Percentiles rank a stretch among this genome's conserved stretches.
phyloP scores from a whole-genome alignment of 257 asterid species.

The Eucommia ulmoides region DNA sequence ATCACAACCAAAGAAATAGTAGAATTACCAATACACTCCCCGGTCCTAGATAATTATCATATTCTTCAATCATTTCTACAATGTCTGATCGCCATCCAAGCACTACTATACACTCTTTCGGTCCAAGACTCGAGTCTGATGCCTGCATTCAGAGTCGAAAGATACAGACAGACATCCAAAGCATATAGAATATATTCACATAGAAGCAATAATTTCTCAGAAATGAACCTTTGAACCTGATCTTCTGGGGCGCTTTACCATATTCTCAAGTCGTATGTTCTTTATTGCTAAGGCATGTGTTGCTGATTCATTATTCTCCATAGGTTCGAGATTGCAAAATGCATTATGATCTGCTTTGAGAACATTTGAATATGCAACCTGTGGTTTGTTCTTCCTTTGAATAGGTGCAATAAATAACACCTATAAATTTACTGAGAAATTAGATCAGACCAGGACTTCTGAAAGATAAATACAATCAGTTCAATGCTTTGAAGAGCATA shows the following conservation, averaged over 20 bases:
- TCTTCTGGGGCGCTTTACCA: slow-evolving; percentile 57
- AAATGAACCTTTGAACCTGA: slow-evolving; percentile 74
- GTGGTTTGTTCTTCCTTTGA: slow-evolving; percentile 55
- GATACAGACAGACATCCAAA: slow-evolving; percentile 8
- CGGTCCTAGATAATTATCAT: slow-evolving; percentile 89
- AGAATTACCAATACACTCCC: slow-evolving; percentile 91
- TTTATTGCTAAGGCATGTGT: slow-evolving; percentile 32
- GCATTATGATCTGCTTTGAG: slow-evolving; percentile 21
- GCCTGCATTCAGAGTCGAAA: slow-evolving; percentile 37
- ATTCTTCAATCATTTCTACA: slow-evolving; percentile 79
- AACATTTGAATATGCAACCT: slow-evolving; percentile 34
- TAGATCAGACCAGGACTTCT: no score
- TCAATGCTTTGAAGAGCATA: no score
- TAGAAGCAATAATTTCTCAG: slow-evolving; percentile 4
- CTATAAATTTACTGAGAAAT: slow-evolving; percentile 42
- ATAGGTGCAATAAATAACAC: slow-evolving; percentile 71
- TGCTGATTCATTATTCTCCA: slow-evolving; percentile 20
- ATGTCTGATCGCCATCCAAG: slow-evolving; percentile 95
- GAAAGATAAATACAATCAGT: no score
- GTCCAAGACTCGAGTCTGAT: slow-evolving; percentile 58
- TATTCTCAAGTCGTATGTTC: slow-evolving; percentile 46
- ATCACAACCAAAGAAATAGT: no score
- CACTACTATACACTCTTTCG: slow-evolving; percentile 69
- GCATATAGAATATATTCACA: slow-evolving; percentile 6
- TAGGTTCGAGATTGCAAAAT: slow-evolving; percentile 26